A percentile compares a stretch with the other conserved stretches of the same genome.
These are phyloP conservation scores for Penstemon davidsonii DNA, from an alignment of 257 asterid species.

Conservation along the genomic window DNA sequence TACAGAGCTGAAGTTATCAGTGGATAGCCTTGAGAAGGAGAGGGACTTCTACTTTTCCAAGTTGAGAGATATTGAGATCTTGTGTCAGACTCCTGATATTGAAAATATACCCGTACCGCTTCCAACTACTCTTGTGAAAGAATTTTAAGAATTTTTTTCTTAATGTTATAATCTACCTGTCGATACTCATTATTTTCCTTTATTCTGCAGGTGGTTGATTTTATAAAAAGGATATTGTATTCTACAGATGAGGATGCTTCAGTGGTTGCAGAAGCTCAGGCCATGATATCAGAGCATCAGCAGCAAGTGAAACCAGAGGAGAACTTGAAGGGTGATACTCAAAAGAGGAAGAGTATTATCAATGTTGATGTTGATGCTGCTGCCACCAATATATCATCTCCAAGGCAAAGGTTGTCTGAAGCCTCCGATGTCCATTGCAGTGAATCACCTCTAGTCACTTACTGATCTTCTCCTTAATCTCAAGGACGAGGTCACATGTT, in stretches of 20 bases:
- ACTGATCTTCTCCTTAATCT: constrained; percentile 34
- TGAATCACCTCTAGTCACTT: constrained; percentile 72
- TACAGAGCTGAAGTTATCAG: constrained; percentile 75
- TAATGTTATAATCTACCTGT: not conserved
- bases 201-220: constrained; percentile 59
- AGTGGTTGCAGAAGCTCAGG: constrained; percentile 73
- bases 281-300: constrained; percentile 52
- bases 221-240: constrained; percentile 64
- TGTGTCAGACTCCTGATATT: constrained; percentile 73
- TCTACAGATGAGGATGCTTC: constrained; percentile 71
- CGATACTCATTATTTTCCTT: not conserved
- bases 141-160: not conserved
- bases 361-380: constrained; percentile 80
- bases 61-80: constrained; percentile 82
- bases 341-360: constrained; percentile 74
- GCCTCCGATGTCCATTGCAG: constrained; percentile 82
- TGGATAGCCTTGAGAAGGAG: constrained; percentile 90
- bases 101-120: constrained; percentile 59
- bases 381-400: constrained; percentile 70
- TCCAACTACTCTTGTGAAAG: not conserved
- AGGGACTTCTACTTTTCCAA: constrained; percentile 91
- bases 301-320: constrained; percentile 47
- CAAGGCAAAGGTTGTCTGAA: constrained; percentile 76
- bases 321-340: constrained; percentile 52
- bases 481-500: not conserved